Evolutionary conservation across 352 stramenopile genomes (phyloP).

Genomic region (Globisporangium uncinulatum): DNA sequence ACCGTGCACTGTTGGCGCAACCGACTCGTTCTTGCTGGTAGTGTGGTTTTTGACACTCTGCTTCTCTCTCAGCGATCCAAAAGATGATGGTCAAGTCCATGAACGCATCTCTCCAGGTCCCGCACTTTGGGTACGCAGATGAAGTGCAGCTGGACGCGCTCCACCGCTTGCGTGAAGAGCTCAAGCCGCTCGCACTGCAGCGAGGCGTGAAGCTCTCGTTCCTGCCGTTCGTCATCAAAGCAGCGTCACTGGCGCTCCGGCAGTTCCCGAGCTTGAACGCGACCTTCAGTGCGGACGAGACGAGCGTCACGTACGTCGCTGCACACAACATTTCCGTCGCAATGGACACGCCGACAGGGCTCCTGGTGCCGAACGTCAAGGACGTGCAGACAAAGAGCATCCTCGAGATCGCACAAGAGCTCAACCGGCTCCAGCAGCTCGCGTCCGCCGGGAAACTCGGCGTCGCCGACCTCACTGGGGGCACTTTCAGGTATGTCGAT

Average conservation of each 20-base stretch:
- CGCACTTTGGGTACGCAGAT: conserved; percentile 97
- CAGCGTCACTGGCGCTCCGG: conserved; percentile 90
- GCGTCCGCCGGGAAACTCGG: conserved; percentile 72
- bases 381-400: conserved; percentile 85
- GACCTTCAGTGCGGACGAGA: conserved; percentile 81
- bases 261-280: conserved; percentile 94
- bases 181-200: conserved; percentile 83
- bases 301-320: conserved; percentile 83
- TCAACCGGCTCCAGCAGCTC: conserved; percentile 87
- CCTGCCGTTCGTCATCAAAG: conserved; percentile 97
- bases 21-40: conserved; percentile 23
- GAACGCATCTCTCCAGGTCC: conserved; percentile 92
- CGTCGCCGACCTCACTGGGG: conserved; percentile 84
- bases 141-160: conserved; percentile 94
- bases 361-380: conserved; percentile 97
- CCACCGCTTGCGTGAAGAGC: conserved; percentile 72
- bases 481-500: conserved; percentile 84
- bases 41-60: conserved; percentile 7
- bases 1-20: neutral
- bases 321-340: conserved; percentile 98
- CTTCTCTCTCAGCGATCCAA: conserved; percentile 81
- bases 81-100: conserved; percentile 99
- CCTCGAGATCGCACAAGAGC: conserved; percentile 73
- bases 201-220: conserved; percentile 91
- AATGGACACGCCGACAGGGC: conserved; percentile 95